Evolutionary conservation across 148 eudicot species (phyloP), one percentile per base, ranked within the genome.

Genomic region (Rhododendron henanense): DNA sequence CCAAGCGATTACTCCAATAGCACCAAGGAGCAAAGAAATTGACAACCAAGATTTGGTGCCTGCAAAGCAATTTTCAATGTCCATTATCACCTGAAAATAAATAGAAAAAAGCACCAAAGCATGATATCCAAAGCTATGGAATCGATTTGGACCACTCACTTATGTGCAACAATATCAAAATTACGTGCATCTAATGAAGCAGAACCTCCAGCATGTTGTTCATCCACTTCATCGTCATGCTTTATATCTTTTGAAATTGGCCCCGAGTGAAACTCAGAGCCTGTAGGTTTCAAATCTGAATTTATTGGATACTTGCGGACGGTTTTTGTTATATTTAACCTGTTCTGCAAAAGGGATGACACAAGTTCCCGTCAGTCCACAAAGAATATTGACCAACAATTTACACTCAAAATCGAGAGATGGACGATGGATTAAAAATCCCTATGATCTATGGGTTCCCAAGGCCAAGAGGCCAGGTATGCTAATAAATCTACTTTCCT

Each of bases 11-110:
- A 90, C 99, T 94, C 98, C 98, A 96, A 79, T 83, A 87, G 88
- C 98, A 96, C 98, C 98, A 96, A 78, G 98, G 98, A 87, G 98
- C 98, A 90, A 59, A 94, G 86, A 96, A 96, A 89, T 96, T 96
- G 86, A 96, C 96, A 31, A 93, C 92, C 92, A 96, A 81, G 83
- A 96, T 92, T 53, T 89, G 93, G 74, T 95, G 90, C 87, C 99
- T 96, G 94, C 81, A 90, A 87, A 90, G 69, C 74, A 85, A 86
- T 73, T 44, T 78, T 53, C 79, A 37, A 82, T 65, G 74, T 31
- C 79, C 16, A 18, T 10, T 21, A 71, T 61, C 78, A 82, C 37
- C 79, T 23, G 47, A 39, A 55, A 67, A 50, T 53, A 10, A 84
- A 21, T 55, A 84, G 65, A 73, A 47, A 21, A 53, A 61, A 39